Percentiles rank a stretch among this genome's conserved stretches.
These are phyloP conservation scores for Penicillium cataractarum DNA, from an alignment of 495 filamentous ascomycete genomes.

Conservation along the genomic window DNA sequence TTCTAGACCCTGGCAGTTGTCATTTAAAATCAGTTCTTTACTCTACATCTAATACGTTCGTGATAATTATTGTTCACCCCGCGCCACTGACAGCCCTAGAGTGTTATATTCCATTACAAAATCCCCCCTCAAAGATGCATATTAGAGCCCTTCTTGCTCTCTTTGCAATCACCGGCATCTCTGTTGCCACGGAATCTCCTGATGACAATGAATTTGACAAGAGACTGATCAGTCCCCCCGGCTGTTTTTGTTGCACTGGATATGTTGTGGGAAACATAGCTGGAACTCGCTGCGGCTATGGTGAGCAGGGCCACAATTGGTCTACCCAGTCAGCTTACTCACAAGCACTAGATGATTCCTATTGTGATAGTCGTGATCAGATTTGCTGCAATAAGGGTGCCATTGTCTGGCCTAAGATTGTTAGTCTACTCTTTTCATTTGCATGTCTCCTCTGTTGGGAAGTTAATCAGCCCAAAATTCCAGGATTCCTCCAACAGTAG, in stretches of 20 bases:
- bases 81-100: neutral
- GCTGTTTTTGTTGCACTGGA: neutral
- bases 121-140: neutral
- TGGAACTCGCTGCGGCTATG: neutral
- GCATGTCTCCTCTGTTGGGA: neutral
- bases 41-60: neutral
- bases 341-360: conserved; percentile 1
- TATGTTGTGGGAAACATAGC: neutral
- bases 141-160: neutral
- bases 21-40: neutral
- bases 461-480: neutral
- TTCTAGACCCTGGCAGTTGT: neutral
- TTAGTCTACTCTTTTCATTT: neutral
- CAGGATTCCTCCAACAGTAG: neutral
- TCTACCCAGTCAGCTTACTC: neutral
- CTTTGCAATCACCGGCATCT: neutral
- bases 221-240: neutral
- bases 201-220: neutral
- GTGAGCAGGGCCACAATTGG: neutral
- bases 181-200: neutral
- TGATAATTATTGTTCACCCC: neutral
- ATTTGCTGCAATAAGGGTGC: conserved; percentile 8
- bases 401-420: conserved; percentile 9
- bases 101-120: neutral
- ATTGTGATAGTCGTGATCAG: conserved; percentile 1